Conservation (phyloP, 2,329 filamentous ascomycete species). For the Dendrostoma leiphaemia region DNA sequence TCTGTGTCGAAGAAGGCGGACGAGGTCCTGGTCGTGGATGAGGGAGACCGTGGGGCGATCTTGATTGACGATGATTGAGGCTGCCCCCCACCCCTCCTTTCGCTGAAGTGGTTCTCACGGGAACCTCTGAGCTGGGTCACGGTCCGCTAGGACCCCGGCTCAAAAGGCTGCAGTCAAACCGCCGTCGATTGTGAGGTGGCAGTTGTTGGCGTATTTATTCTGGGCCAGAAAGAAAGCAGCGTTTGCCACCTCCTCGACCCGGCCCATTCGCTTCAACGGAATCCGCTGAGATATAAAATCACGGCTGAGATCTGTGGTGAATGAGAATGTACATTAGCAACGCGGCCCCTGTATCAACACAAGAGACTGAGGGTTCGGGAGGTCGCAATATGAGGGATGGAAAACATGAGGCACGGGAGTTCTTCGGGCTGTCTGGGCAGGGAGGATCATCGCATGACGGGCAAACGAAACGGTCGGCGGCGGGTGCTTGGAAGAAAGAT, state of each 20-base stretch:
- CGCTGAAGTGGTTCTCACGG: background rate
- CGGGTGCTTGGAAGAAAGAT: conserved; percentile 4
- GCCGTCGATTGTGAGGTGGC: conserved; percentile 81
- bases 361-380: background rate
- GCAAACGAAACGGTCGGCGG: background rate
- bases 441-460: background rate
- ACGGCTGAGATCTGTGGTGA: conserved; percentile 32
- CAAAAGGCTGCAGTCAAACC: conserved; percentile 68
- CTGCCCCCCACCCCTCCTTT: background rate
- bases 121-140: background rate
- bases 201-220: conserved; percentile 85
- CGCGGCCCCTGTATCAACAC: conserved; percentile 7
- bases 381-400: conserved; percentile 9
- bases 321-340: conserved; percentile 14
- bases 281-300: conserved; percentile 48
- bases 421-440: conserved; percentile 5
- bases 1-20: conserved; percentile 37
- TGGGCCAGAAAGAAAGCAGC: conserved; percentile 74
- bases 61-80: conserved; percentile 63
- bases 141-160: background rate
- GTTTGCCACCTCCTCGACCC: conserved; percentile 72
- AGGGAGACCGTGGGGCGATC: conserved; percentile 56
- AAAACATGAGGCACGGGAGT: conserved; percentile 12
- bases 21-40: conserved; percentile 49
- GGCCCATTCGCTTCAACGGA: conserved; percentile 66